Evolutionary conservation across 2,329 filamentous ascomycete genomes (phyloP).

Genomic region (Eurotiales sp.): DNA sequence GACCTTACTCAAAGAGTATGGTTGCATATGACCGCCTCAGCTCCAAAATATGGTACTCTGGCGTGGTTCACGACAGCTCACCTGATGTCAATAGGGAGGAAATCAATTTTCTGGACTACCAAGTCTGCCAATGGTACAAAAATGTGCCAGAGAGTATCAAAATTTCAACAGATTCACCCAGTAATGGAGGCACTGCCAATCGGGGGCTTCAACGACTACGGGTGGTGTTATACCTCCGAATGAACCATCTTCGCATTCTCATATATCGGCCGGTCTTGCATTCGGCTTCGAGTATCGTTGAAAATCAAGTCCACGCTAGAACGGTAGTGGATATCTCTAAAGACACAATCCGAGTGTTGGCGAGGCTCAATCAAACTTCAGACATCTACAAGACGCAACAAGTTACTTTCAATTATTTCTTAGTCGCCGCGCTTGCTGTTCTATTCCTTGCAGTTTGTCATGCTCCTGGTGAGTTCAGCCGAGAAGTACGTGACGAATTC

Average conservation of each 20-base stretch:
- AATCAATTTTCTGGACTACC: slow-evolving; percentile 75
- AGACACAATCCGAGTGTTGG: slow-evolving; percentile 60
- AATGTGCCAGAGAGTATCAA: slow-evolving; percentile 62
- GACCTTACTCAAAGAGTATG: slow-evolving; percentile 77
- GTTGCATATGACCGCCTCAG: slow-evolving; percentile 77
- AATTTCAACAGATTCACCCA: slow-evolving; percentile 54
- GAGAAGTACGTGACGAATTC: slow-evolving; percentile 61
- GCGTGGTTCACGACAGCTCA: slow-evolving; percentile 65
- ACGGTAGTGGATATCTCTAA: slow-evolving; percentile 64
- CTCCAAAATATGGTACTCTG: slow-evolving; percentile 81
- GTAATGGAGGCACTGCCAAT: slow-evolving; percentile 48
- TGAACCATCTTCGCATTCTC: slow-evolving; percentile 86
- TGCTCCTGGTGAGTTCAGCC: slow-evolving; percentile 58
- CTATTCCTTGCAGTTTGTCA: slow-evolving; percentile 63
- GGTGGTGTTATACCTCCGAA: slow-evolving; percentile 78
- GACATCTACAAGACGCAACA: slow-evolving; percentile 63
- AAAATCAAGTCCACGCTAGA: slow-evolving; percentile 69
- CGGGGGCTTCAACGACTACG: slow-evolving; percentile 70
- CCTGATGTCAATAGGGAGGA: slow-evolving; percentile 67
- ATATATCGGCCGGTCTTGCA: slow-evolving; percentile 86
- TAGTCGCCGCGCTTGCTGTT: slow-evolving; percentile 60
- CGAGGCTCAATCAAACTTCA: slow-evolving; percentile 58
- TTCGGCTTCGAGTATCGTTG: slow-evolving; percentile 75
- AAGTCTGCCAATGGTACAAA: slow-evolving; percentile 84
- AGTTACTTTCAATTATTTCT: slow-evolving; percentile 64